Evolutionary conservation across 495 filamentous ascomycete genomes (phyloP).

Genomic region (Niebla homalea): DNA sequence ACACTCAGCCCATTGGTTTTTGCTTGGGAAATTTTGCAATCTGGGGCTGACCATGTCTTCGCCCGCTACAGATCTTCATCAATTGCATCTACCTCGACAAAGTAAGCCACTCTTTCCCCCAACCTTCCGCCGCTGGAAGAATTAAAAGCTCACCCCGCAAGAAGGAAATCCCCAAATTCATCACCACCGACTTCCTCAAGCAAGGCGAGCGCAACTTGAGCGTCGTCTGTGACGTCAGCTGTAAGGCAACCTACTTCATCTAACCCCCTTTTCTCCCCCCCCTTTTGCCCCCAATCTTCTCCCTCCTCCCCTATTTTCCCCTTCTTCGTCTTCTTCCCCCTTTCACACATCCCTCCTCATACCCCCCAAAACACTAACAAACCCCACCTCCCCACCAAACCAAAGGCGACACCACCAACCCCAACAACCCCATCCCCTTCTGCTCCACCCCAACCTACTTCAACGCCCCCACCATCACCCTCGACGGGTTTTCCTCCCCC

Average conservation of each 20-base stretch:
- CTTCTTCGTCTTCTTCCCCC: slow-evolving; percentile 38
- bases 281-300: slow-evolving; percentile 72
- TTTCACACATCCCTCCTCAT: slow-evolving; percentile 49
- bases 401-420: slow-evolving; percentile 57
- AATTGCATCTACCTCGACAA: slow-evolving; percentile 82
- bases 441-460: slow-evolving; percentile 76
- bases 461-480: slow-evolving; percentile 61
- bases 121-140: too few species aligned
- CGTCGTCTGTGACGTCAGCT: slow-evolving; percentile 77
- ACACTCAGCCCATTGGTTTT: not conserved
- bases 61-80: slow-evolving; percentile 50
- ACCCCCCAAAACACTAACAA: slow-evolving; percentile 25
- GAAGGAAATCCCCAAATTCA: slow-evolving; percentile 52
- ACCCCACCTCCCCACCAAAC: slow-evolving; percentile 35
- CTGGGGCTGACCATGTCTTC: slow-evolving; percentile 22
- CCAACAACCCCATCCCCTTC: slow-evolving; percentile 69
- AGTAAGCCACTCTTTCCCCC: not conserved
- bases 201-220: slow-evolving; percentile 56
- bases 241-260: slow-evolving; percentile 45
- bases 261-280: slow-evolving; percentile 71
- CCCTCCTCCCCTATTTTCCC: slow-evolving; percentile 60
- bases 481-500: slow-evolving; percentile 38
- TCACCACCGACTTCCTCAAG: slow-evolving; percentile 55
- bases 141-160: too few species aligned
- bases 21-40: not conserved